phyloP scores from a whole-genome alignment of 2,329 filamentous ascomycete species.

The Aspergillaceae sp. region DNA sequence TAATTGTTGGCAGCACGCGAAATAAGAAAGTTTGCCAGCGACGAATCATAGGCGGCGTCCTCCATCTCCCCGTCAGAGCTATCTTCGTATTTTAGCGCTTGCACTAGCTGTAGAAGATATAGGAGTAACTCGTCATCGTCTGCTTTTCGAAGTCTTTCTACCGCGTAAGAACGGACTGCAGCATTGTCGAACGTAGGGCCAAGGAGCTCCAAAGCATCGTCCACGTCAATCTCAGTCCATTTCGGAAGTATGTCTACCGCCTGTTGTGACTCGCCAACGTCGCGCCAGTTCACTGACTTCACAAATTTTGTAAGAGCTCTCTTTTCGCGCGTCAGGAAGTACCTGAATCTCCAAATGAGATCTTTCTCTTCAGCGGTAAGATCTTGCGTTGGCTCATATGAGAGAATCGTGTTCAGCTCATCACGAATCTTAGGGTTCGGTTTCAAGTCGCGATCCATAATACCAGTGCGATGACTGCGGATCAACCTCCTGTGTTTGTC shows the following conservation, averaged over 20 bases:
- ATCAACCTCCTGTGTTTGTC: constrained; percentile 89
- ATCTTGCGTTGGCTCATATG: constrained; percentile 83
- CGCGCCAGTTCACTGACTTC: constrained; percentile 93
- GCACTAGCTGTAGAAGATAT: constrained; percentile 88
- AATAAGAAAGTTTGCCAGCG: constrained; percentile 81
- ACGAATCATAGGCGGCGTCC: constrained; percentile 64
- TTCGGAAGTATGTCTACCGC: constrained; percentile 82
- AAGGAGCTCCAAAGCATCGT: constrained; percentile 88
- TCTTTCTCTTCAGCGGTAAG: constrained; percentile 89
- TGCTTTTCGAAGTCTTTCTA: constrained; percentile 81
- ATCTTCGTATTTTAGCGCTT: constrained; percentile 89
- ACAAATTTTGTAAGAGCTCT: constrained; percentile 91
- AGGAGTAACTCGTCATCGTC: constrained; percentile 86
- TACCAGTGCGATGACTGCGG: constrained; percentile 85
- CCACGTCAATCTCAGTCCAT: constrained; percentile 95
- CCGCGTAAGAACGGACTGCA: constrained; percentile 83
- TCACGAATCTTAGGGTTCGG: constrained; percentile 94
- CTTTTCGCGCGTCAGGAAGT: constrained; percentile 89
- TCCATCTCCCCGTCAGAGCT: constrained; percentile 55
- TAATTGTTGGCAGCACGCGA: constrained; percentile 80
- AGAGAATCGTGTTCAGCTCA: constrained; percentile 82
- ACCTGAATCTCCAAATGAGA: constrained; percentile 93
- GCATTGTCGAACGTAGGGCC: constrained; percentile 86
- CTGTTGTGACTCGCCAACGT: constrained; percentile 74
- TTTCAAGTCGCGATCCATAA: constrained; percentile 87